Base-by-base conservation (phyloP, 2,329 filamentous ascomycete genomes). In the Zasmidium cellare region DNA sequence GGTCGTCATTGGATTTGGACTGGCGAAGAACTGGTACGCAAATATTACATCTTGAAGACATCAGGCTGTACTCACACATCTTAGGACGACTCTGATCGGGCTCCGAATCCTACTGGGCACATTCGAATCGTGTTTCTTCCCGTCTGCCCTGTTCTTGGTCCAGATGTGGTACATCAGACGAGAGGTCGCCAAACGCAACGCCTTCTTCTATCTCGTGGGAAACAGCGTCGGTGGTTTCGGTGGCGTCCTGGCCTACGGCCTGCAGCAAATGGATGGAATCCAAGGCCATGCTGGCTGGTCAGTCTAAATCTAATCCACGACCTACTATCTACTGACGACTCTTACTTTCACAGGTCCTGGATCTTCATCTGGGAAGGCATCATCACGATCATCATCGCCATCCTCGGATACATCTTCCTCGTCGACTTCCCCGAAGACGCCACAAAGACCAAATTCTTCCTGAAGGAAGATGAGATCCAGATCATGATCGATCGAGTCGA, bases 211-310 rank as follows among this genome's bases (percentile, higher is more conserved):
- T 59, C 69, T 78, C 47, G 75, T 79, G 48, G 78, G 77, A 52
- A 75, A 74, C 44, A 72, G 79, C 28, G 76, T 77, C 1, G 75
- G 73, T 12, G 77, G 77, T 0, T 72, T 76, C 48, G 67, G 74
- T 2, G 77, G 79, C 53, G 77, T 81, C 24, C 69, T 67, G 6
- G 67, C 65, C 9, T 67, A 57, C 31, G 68, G 67, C 16, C 48
- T 71, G 46, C 64, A 65, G 58, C 65, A 67, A 50, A 64, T 73
- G 73, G 71, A 80, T 12, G 86, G 86, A 9, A 73, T 79, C 1
- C 73, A 75, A 0, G 87, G 87, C 1, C 78, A 86, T 65, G 75
- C 76, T 24, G 88, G 87, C 1, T 92, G 89, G 89, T 91, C 79
- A 80, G 83, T 19, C 20, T 19, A 1, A n/a, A n/a, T 48, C 46